phyloP scores from a whole-genome alignment of 805 yeast species.

The Pichia eremophila region DNA sequence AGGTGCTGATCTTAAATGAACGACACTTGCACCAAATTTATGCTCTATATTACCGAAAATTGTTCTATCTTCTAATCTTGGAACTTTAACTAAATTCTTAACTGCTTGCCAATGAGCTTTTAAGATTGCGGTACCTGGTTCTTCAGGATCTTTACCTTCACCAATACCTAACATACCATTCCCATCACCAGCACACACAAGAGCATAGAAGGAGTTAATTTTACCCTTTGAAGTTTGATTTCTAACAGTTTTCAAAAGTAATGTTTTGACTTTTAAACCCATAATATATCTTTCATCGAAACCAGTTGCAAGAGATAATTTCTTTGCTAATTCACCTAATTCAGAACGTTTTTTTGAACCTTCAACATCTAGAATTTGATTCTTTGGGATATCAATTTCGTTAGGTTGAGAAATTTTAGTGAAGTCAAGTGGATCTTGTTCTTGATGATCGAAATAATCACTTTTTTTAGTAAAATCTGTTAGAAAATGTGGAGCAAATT shows the following conservation, averaged over 20 bases:
- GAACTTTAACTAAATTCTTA: constrained; percentile 69
- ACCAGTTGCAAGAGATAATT: constrained; percentile 56
- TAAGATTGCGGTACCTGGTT: constrained; percentile 60
- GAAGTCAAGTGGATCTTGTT: constrained; percentile 14
- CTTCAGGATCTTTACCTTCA: constrained; percentile 82
- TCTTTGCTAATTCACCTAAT: constrained; percentile 36
- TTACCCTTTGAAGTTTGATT: constrained; percentile 92
- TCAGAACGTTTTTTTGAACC: constrained; percentile 18
- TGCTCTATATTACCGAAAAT: constrained; percentile 74
- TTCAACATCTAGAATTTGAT: constrained; percentile 15
- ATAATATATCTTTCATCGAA: constrained; percentile 52
- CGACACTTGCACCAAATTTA: constrained; percentile 79
- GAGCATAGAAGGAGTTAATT: constrained; percentile 68
- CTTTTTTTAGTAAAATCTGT: constrained; percentile 68
- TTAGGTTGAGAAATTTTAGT: constrained; percentile 21
- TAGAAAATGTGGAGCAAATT: constrained; percentile 60
- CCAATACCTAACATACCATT: constrained; percentile 94
- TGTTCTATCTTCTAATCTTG: constrained; percentile 87
- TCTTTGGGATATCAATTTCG: constrained; percentile 16
- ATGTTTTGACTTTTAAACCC: constrained; percentile 52
- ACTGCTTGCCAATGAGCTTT: constrained; percentile 94
- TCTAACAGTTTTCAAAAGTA: constrained; percentile 71
- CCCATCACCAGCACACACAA: constrained; percentile 86
- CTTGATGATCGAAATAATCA: constrained; percentile 63
- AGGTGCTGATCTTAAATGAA: constrained; percentile 77